Conservation (phyloP, 345 rosid genomes). For the Geranium brycei region DNA sequence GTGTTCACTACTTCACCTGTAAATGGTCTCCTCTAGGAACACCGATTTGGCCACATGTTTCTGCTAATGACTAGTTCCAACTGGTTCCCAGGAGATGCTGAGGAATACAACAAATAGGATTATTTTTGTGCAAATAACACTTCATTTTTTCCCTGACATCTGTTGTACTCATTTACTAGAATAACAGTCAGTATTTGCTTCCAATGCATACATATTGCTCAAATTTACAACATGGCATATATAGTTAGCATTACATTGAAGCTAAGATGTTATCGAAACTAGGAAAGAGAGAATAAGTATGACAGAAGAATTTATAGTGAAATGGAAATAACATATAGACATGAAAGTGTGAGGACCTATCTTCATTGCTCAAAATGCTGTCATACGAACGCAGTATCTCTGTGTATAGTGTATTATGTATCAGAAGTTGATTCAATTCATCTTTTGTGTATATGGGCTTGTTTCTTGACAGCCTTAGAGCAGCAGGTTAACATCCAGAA, state of each 20-base stretch:
- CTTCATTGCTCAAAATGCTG: conserved; percentile 15
- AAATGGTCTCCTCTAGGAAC: conserved; percentile 44
- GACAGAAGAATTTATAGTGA: conserved; percentile 3
- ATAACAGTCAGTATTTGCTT: neutral
- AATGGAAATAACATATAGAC: conserved; percentile 15
- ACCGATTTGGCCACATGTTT: neutral
- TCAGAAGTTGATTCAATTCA: too few relatives aligned
- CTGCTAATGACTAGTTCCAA: neutral
- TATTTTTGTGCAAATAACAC: neutral
- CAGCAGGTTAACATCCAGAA: too few relatives aligned
- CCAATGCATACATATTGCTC: neutral
- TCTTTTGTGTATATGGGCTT: too few relatives aligned
- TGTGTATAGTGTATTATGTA: too few relatives aligned
- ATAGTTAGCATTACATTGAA: neutral
- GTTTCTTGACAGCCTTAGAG: too few relatives aligned
- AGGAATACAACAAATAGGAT: neutral
- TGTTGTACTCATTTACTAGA: neutral
- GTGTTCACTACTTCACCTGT: conserved; percentile 63
- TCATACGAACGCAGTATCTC: too few relatives aligned
- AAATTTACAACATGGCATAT: conserved; percentile 19
- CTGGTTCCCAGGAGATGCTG: neutral
- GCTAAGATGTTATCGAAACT: too few relatives aligned
- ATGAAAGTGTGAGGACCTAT: conserved; percentile 12
- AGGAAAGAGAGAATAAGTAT: neutral
- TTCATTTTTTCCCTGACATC: neutral